Base-by-base conservation (phyloP, 2,329 filamentous ascomycete genomes). In the Monosporascus sp. region DNA sequence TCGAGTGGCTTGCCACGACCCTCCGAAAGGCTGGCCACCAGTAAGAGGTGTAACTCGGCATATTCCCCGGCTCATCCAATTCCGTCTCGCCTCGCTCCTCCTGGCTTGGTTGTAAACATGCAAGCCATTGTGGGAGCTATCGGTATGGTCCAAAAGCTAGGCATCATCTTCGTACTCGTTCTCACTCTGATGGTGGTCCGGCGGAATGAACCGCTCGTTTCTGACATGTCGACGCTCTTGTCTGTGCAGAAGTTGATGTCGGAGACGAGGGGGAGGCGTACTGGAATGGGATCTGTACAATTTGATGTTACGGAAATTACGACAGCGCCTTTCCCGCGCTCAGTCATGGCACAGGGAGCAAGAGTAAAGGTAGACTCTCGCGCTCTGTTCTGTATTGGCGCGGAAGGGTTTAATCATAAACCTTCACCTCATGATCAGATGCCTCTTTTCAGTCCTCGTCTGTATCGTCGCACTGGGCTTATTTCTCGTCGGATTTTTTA, bases 1-100 rank as follows among this genome's bases (percentile, higher is more conserved):
- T 97, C 70, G 92, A 93, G 80, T 93, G 90, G 88, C 86, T 92
- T 71, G 87, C 88, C 74, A 87, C 84, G 74, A 88, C 88, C 70
- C 85, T 94, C 75, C 85, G 87, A 76, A 92, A 92, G 83, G 78
- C 82, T 69, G 81, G 81, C 68, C 79, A 82, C 69, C 77, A 83
- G 75, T 85, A 85, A 77, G 79, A 66, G 66, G 62, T 60, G 62
- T 62, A 60, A 58, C 59, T 64, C 61, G 66, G 61, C 64, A 65
- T 64, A 59, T 72, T 66, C 64, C 61, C 62, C 71, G 63, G 59
- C 67, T 71, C 69, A 71, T 72, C 70, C 67, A 68, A 68, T 71
- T 68, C 70, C 66, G 71, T 70, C 66, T 67, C 68, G 31, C 66
- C 61, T 61, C 61, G 68, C 65, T 69, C 61, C 72, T 72, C 71